A percentile compares a stretch with the other conserved stretches of the same genome.
Evolutionary conservation across 768 basidiomycete species (phyloP).

Genomic region (Leucogyrophana mollusca): DNA sequence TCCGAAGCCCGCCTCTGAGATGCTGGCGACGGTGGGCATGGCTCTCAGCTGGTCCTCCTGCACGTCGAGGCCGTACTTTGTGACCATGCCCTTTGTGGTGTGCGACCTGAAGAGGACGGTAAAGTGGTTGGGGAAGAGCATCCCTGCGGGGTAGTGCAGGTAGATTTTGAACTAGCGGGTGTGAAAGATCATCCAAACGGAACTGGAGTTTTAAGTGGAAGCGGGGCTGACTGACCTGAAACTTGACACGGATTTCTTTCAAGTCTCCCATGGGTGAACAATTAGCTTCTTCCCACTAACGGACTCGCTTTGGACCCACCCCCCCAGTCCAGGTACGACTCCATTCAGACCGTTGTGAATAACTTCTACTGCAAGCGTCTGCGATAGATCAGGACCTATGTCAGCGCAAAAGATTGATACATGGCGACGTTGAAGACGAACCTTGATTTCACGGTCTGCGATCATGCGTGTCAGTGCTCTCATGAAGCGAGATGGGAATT

Average conservation of each 20-base stretch:
- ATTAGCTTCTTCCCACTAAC: slow-evolving; percentile 35
- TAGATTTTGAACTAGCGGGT: slow-evolving; percentile 47
- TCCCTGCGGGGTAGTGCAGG: slow-evolving; percentile 46
- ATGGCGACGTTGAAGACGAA: not conserved
- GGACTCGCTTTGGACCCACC: slow-evolving; percentile 27
- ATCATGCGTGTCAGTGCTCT: slow-evolving; percentile 11
- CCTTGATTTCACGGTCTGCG: slow-evolving; percentile 15
- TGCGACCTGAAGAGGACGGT: slow-evolving; percentile 68
- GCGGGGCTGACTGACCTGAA: not conserved
- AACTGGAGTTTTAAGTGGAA: not conserved
- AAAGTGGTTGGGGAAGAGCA: slow-evolving; percentile 48
- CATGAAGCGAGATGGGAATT: slow-evolving; percentile 9
- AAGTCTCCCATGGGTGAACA: slow-evolving; percentile 31
- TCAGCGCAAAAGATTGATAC: not conserved
- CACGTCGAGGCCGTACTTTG: slow-evolving; percentile 74
- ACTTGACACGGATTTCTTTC: no score
- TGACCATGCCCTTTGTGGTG: slow-evolving; percentile 65
- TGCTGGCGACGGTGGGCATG: slow-evolving; percentile 45
- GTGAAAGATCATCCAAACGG: no score
- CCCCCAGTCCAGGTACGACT: slow-evolving; percentile 32
- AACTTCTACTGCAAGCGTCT: slow-evolving; percentile 35
- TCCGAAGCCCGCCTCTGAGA: slow-evolving; percentile 50
- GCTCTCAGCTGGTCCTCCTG: slow-evolving; percentile 77
- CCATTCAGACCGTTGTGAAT: slow-evolving; percentile 31
- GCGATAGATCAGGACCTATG: not conserved